Conservation (phyloP, 306 rosid genomes). For the Pterocarpus santalinus region DNA sequence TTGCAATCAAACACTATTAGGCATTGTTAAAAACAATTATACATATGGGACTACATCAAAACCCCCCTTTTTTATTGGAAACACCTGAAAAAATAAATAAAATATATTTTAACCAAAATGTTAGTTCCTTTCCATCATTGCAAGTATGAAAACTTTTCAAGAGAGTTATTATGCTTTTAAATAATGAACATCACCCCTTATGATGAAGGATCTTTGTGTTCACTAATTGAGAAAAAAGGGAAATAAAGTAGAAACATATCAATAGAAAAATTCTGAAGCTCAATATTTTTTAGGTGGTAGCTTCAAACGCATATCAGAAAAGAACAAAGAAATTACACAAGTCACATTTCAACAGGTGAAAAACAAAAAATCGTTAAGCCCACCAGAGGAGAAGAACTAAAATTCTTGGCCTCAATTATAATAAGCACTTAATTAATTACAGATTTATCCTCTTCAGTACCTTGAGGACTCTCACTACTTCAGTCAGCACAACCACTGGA, state of each 20-base stretch:
- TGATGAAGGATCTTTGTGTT: not conserved
- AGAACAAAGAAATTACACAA: slow-evolving; percentile 20
- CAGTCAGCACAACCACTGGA: slow-evolving; percentile 49
- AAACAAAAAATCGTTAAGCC: not conserved
- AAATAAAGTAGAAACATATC: slow-evolving; percentile 8
- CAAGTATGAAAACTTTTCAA: not conserved
- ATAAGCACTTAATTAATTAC: not conserved
- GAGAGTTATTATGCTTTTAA: not conserved
- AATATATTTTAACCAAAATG: not conserved
- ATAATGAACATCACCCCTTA: not conserved
- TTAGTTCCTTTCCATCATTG: not conserved
- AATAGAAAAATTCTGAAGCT: not conserved
- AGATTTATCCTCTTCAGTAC: slow-evolving; percentile 6
- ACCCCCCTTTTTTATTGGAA: not conserved
- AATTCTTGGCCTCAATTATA: not conserved
- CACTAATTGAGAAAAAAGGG: not conserved
- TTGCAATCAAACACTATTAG: too few relatives aligned
- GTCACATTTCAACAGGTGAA: slow-evolving; percentile 14
- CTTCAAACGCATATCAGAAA: slow-evolving; percentile 19
- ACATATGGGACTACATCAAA: not conserved
- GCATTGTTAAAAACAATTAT: too few relatives aligned
- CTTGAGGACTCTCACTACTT: slow-evolving; percentile 55
- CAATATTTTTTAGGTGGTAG: slow-evolving; percentile 28
- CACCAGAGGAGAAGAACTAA: slow-evolving; percentile 1
- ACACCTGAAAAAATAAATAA: not conserved